Base-by-base conservation (phyloP, 192 early-diverging fungal genomes). In the Coemansia sp. region DNA sequence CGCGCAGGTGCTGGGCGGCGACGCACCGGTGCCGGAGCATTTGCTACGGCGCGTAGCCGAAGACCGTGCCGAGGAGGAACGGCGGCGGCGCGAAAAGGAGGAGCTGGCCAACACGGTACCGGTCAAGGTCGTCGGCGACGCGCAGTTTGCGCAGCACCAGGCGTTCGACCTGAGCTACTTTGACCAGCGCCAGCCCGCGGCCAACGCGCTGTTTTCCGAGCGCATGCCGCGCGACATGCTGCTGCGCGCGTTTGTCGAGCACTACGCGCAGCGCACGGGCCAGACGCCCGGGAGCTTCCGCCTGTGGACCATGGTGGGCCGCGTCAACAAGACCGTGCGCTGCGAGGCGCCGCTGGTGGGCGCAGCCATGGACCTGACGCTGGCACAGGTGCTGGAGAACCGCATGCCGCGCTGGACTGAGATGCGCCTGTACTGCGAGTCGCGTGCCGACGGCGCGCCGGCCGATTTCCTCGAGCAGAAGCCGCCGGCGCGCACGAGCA, bases 301-400 rank as follows among this genome's bases (percentile, higher is more conserved):
- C 7, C 58, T 96, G 41, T 99, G 96, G 96, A 78, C 79, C 0
- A 75, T 97, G 56, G 85, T 90, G 12, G 86, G 86, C 15, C 85
- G 96, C 4, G 85, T 94, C 64, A 99, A 99, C 78, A 86, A 87
- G 65, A 97, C 96, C 3, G 59, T 90, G 19, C 83, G 96, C 31
- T 88, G 88, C 8, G 94, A 97, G 56, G 35, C 66, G n/a, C 84
- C 88, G 14, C 50, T 69, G 26, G 34, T 73, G 12, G 58, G 21
- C 7, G 59, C 48, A 8, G 30, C 54, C 15, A 32, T 53, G 19
- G 44, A 28, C 14, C 44, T 60, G 61, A 70, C 67, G 8, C 55
- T 79, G 15, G 61, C 53, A 20, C 55, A 74, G 54, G 36, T 79
- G 22, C 46, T 63, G 44, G 59, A 79, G 26, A 54, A 10, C 45